Percentiles rank a stretch among this genome's conserved stretches.
Conservation (phyloP, 441 rosid species). For the Viola pubescens region DNA sequence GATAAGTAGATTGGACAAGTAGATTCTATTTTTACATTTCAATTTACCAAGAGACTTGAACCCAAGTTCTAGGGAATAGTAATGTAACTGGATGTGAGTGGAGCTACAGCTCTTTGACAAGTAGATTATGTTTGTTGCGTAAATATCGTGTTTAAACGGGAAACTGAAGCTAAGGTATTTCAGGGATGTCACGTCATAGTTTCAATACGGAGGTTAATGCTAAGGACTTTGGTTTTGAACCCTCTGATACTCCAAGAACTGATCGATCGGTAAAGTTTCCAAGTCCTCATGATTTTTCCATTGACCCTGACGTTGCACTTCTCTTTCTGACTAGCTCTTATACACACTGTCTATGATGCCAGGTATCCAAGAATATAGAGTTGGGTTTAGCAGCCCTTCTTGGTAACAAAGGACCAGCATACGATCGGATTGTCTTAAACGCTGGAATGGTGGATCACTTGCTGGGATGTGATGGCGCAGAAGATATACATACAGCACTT, state of each 20-base stretch:
- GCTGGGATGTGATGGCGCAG: constrained; percentile 80
- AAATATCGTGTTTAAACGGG: constrained; percentile 4
- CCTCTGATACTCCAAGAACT: constrained; percentile 83
- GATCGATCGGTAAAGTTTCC: constrained; percentile 69
- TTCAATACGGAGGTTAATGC: constrained; percentile 83
- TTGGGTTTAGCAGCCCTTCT: constrained; percentile 72
- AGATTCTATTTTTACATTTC: too few species aligned
- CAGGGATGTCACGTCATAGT: constrained; percentile 76
- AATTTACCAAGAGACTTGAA: too few species aligned
- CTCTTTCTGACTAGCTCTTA: neutral
- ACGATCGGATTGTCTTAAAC: constrained; percentile 78
- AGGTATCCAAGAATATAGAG: constrained; percentile 87
- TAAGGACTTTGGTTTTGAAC: constrained; percentile 72
- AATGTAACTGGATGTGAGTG: too few species aligned
- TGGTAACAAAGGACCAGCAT: constrained; percentile 76
- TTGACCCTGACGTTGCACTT: neutral
- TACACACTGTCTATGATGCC: constrained; percentile 3
- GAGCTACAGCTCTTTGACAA: neutral
- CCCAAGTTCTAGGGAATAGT: too few species aligned
- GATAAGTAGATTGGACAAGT: too few species aligned
- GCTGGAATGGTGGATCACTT: constrained; percentile 92
- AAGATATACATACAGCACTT: constrained; percentile 55
- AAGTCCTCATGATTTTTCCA: constrained; percentile 2
- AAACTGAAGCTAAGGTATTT: constrained; percentile 14
- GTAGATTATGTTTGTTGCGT: neutral